Evolutionary conservation across 768 basidiomycete species (phyloP), one percentile per base, ranked within the genome.

Genomic region (Mycena vulgaris): DNA sequence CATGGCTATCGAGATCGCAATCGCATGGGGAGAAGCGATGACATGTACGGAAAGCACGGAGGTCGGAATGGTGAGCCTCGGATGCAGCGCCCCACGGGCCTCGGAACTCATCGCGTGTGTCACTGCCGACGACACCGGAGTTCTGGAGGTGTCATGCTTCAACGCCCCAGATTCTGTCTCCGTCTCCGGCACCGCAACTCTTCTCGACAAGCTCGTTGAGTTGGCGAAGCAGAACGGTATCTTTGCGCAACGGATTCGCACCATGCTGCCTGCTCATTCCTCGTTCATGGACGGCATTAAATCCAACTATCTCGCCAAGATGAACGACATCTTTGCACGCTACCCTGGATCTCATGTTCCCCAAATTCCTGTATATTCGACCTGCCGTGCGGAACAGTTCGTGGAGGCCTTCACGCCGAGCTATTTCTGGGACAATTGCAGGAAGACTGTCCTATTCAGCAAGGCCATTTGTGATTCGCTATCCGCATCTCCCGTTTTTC

Each of bases 1-100:
- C 6, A 70, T 80, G 73, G 81, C 78, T 0, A 33, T 83, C 37
- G 79, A 82, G 66, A 58, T 83, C 23, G 77, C 82, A 0, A 78
- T 83, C 39, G 78, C 78, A 1, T 75, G 81, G 21, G 79, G 80
- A 16, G 53, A 68, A 42, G 77, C 80, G 14, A 74, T 82, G 71
- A 58, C 77, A 1, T 57, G 63, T 1, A 58, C 79, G 39, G 64
- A 63, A 4, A 31, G 57, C 25, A 17, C 1, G 8, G 70, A 73
- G 3, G 80, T 78, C 3, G 61, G 61, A 3, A 82, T 82, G 81
- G 81, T 79, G 6, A 78, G 78, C 0, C 40, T 82, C 9, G 65
- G 74, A 1, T 81, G 81, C 68, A 67, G 66, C 31, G 45, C 61
- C 35, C n/a, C 33, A 11, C 42, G n/a, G 8, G 61, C 61, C 3